Base-by-base conservation (phyloP, 2,329 filamentous ascomycete species). In the Diaporthe ilicicola region DNA sequence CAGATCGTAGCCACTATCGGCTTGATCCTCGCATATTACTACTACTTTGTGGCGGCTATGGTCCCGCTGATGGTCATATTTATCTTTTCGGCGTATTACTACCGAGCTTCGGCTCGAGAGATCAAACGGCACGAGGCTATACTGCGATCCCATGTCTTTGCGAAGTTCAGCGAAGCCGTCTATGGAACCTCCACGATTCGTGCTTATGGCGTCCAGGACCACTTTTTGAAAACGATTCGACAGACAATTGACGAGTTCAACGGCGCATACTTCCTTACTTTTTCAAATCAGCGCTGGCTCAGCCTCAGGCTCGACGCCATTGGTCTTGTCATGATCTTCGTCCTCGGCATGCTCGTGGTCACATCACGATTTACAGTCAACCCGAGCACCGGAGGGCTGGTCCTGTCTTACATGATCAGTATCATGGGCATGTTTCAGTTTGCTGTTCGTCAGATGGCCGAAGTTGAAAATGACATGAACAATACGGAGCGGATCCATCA, bases 391-490 rank as follows among this genome's bases (percentile, higher is more conserved):
- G 92, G 90, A 53, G 96, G 95, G 24, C 85, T 98, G 48, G 94
- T 98, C 0, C 86, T 99, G 27, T 96, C 93, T 56, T 98, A 98
- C 81, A 97, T 98, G 78, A 87, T 99, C 24, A 89, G 92, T 15
- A 97, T 98, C 77, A 94, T 97, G 22, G 93, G 97, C 80, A 94
- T 98, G 92, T 92, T 98, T 74, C 95, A 98, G 78, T 98, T 98
- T 81, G 95, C 94, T 1, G 94, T 98, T n/a, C 90, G 95, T 22
- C 95, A 98, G 81, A 87, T 98, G 10, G 95, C 95, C 32, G 95
- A 98, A 81, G 94, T 98, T 8, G 95, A 98, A 81, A 98, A 98
- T 82, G 94, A 94, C 78, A 98, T 98, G 95, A 98, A 98, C 80
- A 92, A 95, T 0, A 96, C 96, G 0, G 95, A 98, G 82, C 92